Percentiles rank a stretch among this genome's conserved stretches.
Evolutionary conservation across 495 filamentous ascomycete species (phyloP).

Genomic region (Astrothelium macrocarpum): DNA sequence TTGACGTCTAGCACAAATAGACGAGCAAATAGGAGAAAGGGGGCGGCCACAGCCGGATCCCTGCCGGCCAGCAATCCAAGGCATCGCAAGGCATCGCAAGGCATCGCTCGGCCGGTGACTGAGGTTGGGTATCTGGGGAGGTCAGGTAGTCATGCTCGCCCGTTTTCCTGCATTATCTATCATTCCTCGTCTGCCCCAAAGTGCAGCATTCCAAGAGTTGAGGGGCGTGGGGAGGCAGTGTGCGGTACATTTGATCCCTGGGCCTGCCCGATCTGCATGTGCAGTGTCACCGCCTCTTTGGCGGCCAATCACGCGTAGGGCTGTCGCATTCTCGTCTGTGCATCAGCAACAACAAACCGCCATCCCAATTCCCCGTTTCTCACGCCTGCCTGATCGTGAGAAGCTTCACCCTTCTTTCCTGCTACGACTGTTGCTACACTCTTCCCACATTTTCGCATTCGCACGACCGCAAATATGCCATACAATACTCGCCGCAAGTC

Average conservation of each 20-base stretch:
- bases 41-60: background rate
- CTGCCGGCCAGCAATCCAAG: background rate
- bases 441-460: background rate
- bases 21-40: constrained; percentile 3
- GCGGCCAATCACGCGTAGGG: background rate
- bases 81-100: too few species aligned
- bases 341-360: constrained; percentile 7
- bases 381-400: background rate
- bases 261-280: background rate
- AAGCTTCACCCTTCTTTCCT: background rate
- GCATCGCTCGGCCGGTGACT: constrained; percentile 5
- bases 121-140: too few species aligned
- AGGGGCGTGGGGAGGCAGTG: background rate
- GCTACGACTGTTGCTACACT: background rate
- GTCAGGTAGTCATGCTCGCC: too few species aligned
- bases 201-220: background rate
- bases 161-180: background rate
- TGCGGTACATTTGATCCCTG: background rate
- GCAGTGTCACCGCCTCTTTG: constrained; percentile 4
- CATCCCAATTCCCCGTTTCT: constrained; percentile 4
- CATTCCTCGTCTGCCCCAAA: background rate
- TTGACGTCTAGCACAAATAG: background rate
- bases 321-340: constrained; percentile 6
- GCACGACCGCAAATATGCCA: constrained; percentile 49
- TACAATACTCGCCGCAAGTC: constrained; percentile 98